These are phyloP conservation scores for Grosmannia serpens DNA, from an alignment of 2,329 filamentous ascomycete genomes.

Conservation along the genomic window DNA sequence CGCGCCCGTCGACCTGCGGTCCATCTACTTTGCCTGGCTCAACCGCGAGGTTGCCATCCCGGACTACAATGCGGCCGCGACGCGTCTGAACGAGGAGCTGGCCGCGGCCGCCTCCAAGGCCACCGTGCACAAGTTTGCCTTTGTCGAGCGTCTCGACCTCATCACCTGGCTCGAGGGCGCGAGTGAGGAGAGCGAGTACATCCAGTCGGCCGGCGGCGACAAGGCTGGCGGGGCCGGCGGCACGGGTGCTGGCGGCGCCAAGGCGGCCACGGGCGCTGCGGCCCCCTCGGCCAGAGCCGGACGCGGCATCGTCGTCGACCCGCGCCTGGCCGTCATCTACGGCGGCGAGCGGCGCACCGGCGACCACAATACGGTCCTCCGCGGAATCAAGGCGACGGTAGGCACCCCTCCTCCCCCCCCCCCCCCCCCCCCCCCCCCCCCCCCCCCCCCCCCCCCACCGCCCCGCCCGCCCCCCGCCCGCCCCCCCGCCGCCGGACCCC, in stretches of 20 bases:
- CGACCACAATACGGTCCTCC: slow-evolving; percentile 77
- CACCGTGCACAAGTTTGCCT: slow-evolving; percentile 76
- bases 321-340: slow-evolving; percentile 77
- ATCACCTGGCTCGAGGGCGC: slow-evolving; percentile 90
- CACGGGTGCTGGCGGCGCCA: slow-evolving; percentile 21
- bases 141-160: slow-evolving; percentile 82
- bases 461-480: too few relatives aligned
- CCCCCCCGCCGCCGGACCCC: too few relatives aligned
- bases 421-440: too few relatives aligned
- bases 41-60: slow-evolving; percentile 84
- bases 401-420: slow-evolving; percentile 17
- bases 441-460: too few relatives aligned
- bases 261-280: slow-evolving; percentile 24
- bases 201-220: slow-evolving; percentile 68
- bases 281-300: slow-evolving; percentile 18
- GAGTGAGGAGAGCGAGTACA: slow-evolving; percentile 83
- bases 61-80: slow-evolving; percentile 79
- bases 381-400: slow-evolving; percentile 83
- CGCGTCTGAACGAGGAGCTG: slow-evolving; percentile 70
- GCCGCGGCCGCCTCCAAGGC: slow-evolving; percentile 40
- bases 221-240: slow-evolving; percentile 18
- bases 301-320: slow-evolving; percentile 45
- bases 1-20: slow-evolving; percentile 71
- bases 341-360: slow-evolving; percentile 84
- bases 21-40: slow-evolving; percentile 91